These are phyloP conservation scores for Plasmodium fragile DNA, from an alignment of 169 alveolate species.

Conservation along the genomic window DNA sequence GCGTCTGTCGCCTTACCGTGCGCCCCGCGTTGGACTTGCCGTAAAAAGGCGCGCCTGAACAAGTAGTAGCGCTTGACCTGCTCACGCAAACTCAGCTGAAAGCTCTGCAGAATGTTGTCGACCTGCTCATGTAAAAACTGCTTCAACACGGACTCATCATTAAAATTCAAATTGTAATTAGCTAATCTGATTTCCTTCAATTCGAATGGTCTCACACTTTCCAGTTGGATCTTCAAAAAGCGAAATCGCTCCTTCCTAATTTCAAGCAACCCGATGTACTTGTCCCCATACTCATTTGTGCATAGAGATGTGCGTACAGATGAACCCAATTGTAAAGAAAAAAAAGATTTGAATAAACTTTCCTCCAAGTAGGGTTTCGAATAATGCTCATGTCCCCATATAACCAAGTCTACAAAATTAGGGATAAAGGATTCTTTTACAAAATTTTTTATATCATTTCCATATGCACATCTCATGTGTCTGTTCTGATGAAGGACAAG, in stretches of 20 bases:
- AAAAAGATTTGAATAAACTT: conserved; percentile 88
- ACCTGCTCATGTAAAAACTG: conserved; percentile 50
- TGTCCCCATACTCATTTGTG: conserved; percentile 93
- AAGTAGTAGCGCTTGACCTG: conserved; percentile 48
- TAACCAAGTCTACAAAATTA: conserved; percentile 90
- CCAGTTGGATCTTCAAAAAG: conserved; percentile 90
- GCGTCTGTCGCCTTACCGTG: too few relatives aligned
- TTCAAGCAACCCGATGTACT: conserved; percentile 92
- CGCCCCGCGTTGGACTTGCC: not conserved
- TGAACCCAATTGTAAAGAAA: conserved; percentile 90
- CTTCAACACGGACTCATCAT: conserved; percentile 31
- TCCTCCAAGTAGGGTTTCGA: conserved; percentile 88
- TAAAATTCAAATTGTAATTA: conserved; percentile 23
- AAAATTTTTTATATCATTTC: conserved; percentile 87
- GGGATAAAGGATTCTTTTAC: conserved; percentile 92
- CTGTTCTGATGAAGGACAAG: conserved; percentile 96
- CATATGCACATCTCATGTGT: conserved; percentile 89
- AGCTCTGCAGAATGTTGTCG: not conserved
- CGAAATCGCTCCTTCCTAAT: conserved; percentile 87
- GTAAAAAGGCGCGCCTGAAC: conserved; percentile 13
- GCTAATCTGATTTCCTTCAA: conserved; percentile 73
- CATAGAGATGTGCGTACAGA: conserved; percentile 95
- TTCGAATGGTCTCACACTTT: conserved; percentile 91
- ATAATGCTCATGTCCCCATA: conserved; percentile 98
- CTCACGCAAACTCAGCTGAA: not conserved